Evolutionary conservation across 345 rosid species (phyloP).

Genomic region (Cardamine resedifolia): DNA sequence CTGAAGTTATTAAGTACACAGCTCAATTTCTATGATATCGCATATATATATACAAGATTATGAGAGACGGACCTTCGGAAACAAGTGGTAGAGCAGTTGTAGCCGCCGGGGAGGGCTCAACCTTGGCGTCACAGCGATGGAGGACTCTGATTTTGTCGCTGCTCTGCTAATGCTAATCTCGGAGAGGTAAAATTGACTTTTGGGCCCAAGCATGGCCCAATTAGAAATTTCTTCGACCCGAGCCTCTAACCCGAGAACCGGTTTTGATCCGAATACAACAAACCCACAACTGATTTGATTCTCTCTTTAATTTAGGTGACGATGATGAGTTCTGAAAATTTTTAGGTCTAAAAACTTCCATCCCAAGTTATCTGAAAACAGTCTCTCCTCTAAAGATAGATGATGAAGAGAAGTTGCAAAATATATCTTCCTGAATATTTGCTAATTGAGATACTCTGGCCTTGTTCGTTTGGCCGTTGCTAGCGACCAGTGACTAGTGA

Average conservation of each 20-base stretch:
- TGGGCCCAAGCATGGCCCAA: not conserved
- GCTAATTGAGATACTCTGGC: not conserved
- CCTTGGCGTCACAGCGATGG: no score
- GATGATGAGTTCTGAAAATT: not conserved
- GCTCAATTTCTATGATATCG: not conserved
- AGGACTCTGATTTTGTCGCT: no score
- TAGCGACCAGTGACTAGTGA: no score
- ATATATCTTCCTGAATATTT: not conserved
- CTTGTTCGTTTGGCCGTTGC: no score
- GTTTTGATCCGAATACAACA: not conserved
- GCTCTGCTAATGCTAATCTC: no score
- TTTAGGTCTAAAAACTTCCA: no score
- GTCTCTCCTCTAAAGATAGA: no score
- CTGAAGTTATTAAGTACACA: not conserved
- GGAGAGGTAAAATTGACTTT: not conserved
- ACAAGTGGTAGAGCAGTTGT: not conserved
- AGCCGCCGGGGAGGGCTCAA: not conserved
- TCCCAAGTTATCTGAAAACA: no score
- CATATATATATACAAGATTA: not conserved
- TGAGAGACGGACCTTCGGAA: not conserved
- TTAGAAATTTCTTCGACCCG: not conserved
- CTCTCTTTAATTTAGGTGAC: not conserved
- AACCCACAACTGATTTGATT: not conserved
- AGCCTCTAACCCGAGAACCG: not conserved
- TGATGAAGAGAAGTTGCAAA: not conserved